Conservation (phyloP, 768 basidiomycete species). For the Porphyrellus cyaneotinctus region DNA sequence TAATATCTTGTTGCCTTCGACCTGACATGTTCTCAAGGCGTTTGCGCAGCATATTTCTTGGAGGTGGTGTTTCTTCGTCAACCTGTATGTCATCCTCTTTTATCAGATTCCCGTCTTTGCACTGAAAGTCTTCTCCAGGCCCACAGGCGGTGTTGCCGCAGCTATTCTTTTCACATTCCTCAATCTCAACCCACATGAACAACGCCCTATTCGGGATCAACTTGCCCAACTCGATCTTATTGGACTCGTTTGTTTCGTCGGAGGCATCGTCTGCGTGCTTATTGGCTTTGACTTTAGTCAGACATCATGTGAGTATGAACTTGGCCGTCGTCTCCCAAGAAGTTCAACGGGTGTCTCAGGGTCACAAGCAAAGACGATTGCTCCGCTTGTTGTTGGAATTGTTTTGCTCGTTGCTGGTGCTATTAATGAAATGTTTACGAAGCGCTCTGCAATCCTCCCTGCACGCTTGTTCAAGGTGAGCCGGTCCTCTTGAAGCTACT, state of each 20-base stretch:
- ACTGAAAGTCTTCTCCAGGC: slow-evolving; percentile 38
- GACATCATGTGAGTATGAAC: slow-evolving; percentile 49
- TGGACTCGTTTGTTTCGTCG: slow-evolving; percentile 59
- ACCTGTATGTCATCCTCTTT: slow-evolving; percentile 44
- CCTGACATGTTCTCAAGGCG: slow-evolving; percentile 31
- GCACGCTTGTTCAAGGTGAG: slow-evolving; percentile 68
- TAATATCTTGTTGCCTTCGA: background rate
- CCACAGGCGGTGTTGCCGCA: slow-evolving; percentile 67
- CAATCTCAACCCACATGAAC: slow-evolving; percentile 72
- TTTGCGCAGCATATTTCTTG: slow-evolving; percentile 74
- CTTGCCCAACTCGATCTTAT: slow-evolving; percentile 67
- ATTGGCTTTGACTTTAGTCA: slow-evolving; percentile 73
- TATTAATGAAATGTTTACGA: slow-evolving; percentile 60
- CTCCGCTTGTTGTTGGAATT: slow-evolving; percentile 56
- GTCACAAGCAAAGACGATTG: slow-evolving; percentile 56
- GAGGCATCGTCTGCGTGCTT: slow-evolving; percentile 62
- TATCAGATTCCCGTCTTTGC: background rate
- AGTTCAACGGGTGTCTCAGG: slow-evolving; percentile 28
- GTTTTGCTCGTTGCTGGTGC: slow-evolving; percentile 47
- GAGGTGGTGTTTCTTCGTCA: slow-evolving; percentile 85
- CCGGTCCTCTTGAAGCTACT: background rate
- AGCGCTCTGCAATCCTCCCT: slow-evolving; percentile 66
- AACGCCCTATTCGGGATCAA: slow-evolving; percentile 54
- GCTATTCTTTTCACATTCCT: slow-evolving; percentile 66
- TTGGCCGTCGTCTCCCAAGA: background rate